Percentiles rank a stretch among this genome's conserved stretches.
phyloP scores from a whole-genome alignment of 371 early-diverging fungal genomes.

The Lichtheimia ramosa region DNA sequence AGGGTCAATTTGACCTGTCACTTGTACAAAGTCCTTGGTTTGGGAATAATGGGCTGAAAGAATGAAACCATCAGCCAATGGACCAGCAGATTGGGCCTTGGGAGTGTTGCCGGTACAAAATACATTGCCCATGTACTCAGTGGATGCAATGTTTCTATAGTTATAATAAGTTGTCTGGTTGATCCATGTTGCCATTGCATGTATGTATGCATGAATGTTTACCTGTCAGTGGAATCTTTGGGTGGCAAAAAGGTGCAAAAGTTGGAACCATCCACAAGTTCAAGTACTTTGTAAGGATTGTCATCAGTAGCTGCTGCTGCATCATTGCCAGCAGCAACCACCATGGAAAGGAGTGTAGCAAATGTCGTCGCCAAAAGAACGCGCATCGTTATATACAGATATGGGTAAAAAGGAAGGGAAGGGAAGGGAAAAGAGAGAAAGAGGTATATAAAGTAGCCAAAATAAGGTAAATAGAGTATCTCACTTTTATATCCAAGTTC shows the following conservation, averaged over 20 bases:
- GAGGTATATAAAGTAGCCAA: background rate
- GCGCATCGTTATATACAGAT: no score
- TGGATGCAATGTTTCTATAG: conserved; percentile 34
- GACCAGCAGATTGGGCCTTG: conserved; percentile 32
- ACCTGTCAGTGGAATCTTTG: conserved; percentile 21
- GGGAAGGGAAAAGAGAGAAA: background rate
- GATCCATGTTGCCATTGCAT: no score
- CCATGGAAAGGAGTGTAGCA: background rate
- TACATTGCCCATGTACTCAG: conserved; percentile 51
- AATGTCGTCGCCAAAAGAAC: background rate
- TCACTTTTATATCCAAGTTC: background rate
- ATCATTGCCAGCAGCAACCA: background rate
- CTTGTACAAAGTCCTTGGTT: conserved; percentile 48
- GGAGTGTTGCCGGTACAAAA: conserved; percentile 51
- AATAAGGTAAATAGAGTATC: no score
- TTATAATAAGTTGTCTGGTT: no score
- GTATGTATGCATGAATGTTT: no score
- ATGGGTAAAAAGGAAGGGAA: background rate
- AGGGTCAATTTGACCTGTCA: conserved; percentile 54
- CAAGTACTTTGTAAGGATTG: background rate
- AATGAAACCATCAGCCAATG: conserved; percentile 44
- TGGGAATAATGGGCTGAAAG: conserved; percentile 42
- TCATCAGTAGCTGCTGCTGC: background rate
- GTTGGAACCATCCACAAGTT: conserved; percentile 38
- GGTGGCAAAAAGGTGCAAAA: conserved; percentile 61